Percentiles rank a stretch among this genome's conserved stretches.
Conservation (phyloP, 208 protist species). For the Leishmania arabica region DNA sequence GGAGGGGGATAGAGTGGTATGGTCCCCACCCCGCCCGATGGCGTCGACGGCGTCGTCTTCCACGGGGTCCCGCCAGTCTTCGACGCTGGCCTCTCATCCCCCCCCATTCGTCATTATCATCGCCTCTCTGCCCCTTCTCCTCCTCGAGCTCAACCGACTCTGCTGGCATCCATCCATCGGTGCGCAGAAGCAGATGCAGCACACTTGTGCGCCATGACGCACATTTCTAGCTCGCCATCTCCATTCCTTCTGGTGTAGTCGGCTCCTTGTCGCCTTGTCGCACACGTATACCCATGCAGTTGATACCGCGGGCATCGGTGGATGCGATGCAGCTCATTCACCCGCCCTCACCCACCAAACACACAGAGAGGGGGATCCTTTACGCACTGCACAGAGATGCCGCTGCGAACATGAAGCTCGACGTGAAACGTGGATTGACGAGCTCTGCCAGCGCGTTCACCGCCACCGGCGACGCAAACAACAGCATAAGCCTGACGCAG, state of each 20-base stretch:
- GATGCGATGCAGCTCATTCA: too few species aligned
- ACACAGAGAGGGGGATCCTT: neutral
- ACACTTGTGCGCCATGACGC: too few species aligned
- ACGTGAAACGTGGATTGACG: conserved; percentile 25
- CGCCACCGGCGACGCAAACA: conserved; percentile 25
- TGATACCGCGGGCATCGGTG: too few species aligned
- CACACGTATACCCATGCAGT: too few species aligned
- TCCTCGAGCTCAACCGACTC: neutral
- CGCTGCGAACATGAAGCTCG: neutral
- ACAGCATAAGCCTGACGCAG: conserved; percentile 35
- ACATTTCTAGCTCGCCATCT: neutral
- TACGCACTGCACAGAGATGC: neutral
- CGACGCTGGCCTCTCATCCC: too few species aligned
- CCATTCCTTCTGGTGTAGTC: too few species aligned
- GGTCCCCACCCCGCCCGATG: neutral
- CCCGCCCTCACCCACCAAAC: too few species aligned
- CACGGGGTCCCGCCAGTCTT: neutral
- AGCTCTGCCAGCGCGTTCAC: conserved; percentile 25
- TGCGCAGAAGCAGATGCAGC: neutral
- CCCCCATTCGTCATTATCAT: neutral
- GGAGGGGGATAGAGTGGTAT: neutral
- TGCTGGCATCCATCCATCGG: neutral
- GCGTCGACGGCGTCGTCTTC: neutral
- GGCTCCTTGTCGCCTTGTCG: too few species aligned
- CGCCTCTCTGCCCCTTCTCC: neutral